These are phyloP conservation scores for Begonia peltatifolia DNA, from an alignment of 306 rosid genomes.

Conservation along the genomic window DNA sequence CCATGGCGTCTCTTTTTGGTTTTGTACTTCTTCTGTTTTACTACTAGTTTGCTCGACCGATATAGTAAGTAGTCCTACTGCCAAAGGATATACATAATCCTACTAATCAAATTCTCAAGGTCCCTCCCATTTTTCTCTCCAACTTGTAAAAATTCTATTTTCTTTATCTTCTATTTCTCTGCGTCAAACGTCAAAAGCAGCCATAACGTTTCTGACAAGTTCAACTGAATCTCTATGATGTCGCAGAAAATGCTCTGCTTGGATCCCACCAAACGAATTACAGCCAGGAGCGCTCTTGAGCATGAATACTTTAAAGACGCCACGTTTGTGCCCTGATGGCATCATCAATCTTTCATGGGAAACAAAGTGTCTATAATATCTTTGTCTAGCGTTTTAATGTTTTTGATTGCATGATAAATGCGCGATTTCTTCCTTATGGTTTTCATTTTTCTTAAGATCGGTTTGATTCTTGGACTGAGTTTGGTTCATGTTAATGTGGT, in stretches of 20 bases:
- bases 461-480: slow-evolving; percentile 10
- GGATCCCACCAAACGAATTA: slow-evolving; percentile 80
- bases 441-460: slow-evolving; percentile 1
- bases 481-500: slow-evolving; percentile 9
- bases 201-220: no score
- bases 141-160: no score
- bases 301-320: slow-evolving; percentile 84
- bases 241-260: slow-evolving; percentile 79
- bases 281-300: slow-evolving; percentile 75
- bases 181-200: no score
- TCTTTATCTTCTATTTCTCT: no score
- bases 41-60: no score
- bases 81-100: no score
- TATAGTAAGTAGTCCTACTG: no score
- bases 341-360: slow-evolving; percentile 14
- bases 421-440: slow-evolving; percentile 19
- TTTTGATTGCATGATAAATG: slow-evolving; percentile 43
- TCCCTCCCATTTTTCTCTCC: no score
- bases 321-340: slow-evolving; percentile 57
- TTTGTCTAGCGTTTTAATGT: slow-evolving; percentile 43
- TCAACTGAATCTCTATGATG: slow-evolving; percentile 2
- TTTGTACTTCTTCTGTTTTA: no score
- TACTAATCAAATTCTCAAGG: no score
- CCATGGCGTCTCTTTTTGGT: no score
- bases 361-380: slow-evolving; percentile 41